Conservation (phyloP, 169 alveolate species). For the Besnoitia besnoiti region DNA sequence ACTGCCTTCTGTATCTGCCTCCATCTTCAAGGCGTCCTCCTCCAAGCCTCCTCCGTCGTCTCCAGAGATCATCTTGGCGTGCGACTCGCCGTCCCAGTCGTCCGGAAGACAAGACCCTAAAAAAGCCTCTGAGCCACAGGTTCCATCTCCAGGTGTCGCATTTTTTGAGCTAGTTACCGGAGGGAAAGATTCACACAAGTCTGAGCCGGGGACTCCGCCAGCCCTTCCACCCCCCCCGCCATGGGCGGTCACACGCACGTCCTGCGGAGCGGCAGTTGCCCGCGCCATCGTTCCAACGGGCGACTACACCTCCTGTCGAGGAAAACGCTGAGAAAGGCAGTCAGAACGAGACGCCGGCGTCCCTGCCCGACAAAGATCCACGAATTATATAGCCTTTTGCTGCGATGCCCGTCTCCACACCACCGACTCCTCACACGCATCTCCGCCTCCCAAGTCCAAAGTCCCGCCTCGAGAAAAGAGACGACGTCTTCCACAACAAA, state of each 20-base stretch:
- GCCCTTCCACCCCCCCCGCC: slow-evolving; percentile 1
- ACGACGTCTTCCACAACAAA: neutral
- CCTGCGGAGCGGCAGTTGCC: slow-evolving; percentile 31
- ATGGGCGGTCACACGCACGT: neutral
- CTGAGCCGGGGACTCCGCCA: neutral
- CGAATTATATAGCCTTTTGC: neutral
- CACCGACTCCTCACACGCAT: no score
- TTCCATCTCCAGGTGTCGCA: neutral
- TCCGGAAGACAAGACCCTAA: neutral
- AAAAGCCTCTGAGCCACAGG: neutral
- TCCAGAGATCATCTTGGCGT: neutral
- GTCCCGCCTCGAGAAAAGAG: neutral
- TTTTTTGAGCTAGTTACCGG: neutral
- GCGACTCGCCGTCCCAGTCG: neutral
- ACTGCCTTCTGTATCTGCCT: neutral
- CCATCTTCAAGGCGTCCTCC: neutral
- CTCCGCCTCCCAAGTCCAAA: no score
- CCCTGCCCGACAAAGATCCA: neutral
- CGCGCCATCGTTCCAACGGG: slow-evolving; percentile 25
- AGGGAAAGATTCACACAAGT: neutral
- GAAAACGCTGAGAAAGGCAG: neutral
- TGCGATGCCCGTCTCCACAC: neutral
- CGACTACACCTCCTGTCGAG: no score
- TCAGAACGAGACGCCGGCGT: neutral
- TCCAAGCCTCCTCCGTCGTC: neutral